These are phyloP conservation scores for Nicotiana undulata DNA, from an alignment of 257 asterid genomes.

Conservation along the genomic window DNA sequence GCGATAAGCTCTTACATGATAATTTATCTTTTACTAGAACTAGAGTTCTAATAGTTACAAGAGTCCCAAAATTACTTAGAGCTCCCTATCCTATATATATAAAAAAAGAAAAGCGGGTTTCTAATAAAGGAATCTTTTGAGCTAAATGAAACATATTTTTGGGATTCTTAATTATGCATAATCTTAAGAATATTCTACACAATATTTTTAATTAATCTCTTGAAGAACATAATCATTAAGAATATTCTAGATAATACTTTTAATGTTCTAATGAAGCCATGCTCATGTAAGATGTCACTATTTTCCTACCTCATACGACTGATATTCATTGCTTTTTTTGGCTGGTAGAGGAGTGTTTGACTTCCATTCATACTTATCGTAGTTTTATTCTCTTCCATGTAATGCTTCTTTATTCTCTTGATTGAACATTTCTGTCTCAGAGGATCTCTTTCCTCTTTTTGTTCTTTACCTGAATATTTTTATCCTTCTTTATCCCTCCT, in stretches of 20 bases:
- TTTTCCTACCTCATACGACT: neutral
- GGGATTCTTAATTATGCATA: neutral
- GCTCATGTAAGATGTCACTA: neutral
- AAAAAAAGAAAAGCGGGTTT: neutral
- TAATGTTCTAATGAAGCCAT: neutral
- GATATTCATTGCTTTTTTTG: neutral
- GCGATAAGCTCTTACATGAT: neutral
- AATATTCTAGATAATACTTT: neutral
- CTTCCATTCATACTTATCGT: neutral
- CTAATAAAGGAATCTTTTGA: neutral
- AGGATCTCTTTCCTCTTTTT: neutral
- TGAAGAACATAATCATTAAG: neutral
- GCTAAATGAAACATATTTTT: neutral
- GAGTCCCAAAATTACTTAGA: neutral
- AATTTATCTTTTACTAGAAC: neutral
- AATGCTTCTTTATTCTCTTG: neutral
- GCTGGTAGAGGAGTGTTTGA: neutral
- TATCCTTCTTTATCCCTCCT: neutral
- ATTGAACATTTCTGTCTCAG: neutral
- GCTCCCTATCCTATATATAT: neutral
- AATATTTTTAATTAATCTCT: neutral
- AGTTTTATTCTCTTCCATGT: neutral
- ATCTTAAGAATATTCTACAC: neutral
- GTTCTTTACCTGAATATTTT: neutral
- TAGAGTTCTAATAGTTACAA: neutral